Evolutionary conservation across 2,329 filamentous ascomycete genomes (phyloP), one percentile per base, ranked within the genome.

Genomic region (Calonectria ilicicola): DNA sequence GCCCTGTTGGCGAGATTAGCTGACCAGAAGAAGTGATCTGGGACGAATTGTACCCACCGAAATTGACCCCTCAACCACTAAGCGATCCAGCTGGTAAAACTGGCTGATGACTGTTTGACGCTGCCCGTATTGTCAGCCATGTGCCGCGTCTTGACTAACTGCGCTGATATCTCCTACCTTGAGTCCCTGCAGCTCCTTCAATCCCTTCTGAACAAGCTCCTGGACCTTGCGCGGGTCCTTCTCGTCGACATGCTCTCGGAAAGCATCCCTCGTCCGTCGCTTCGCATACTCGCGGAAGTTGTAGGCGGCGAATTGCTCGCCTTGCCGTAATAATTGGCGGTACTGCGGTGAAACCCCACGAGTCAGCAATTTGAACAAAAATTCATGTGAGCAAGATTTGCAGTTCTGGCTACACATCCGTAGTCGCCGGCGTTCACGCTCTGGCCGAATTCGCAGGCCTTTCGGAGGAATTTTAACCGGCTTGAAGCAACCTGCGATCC

Each of bases 221-320:
- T 98, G 95, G 83, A 98, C 89, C 85, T 89, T 89, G 75, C 95
- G 89, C 76, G 91, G 89, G 81, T 98, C 97, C 56, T 91, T 86
- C 80, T 95, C 93, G 69, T 85, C 83, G 84, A 91, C 90, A 84
- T 97, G 90, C 83, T 98, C 95, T 80, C 93, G 91, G 85, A 98
- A 99, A 5, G 95, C 93, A 87, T 98, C 97, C 83, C 91, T 91
- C 83, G 97, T 98, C 84, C 96, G 91, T 82, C 97, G 93, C 85
- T 93, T 94, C 67, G 97, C 96, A 85, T 99, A 99, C 84, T 98
- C 96, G 86, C 97, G 92, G 89, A 98, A 99, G 87, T 98, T 99
- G 89, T 98, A 99, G 78, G 94, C 92, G 74, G 95, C 91, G 85
- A 99, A 98, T 82, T 98, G 94, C 74, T 90, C 89, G 74, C 95